These are phyloP conservation scores for Annona cherimola DNA, from an alignment of 164 flowering plant species.

Conservation along the genomic window DNA sequence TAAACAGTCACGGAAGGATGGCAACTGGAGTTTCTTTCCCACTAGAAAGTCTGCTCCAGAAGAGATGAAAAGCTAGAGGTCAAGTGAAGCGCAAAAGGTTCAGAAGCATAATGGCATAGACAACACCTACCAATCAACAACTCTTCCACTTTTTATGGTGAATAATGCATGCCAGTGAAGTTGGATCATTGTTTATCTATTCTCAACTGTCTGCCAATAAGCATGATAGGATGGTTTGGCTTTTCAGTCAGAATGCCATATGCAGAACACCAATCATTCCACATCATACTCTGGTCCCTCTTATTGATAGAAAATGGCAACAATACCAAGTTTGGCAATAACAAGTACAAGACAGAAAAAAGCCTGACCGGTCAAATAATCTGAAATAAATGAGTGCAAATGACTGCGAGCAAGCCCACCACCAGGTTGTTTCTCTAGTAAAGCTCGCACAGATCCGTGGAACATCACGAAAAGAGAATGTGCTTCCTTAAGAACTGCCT, in stretches of 20 bases:
- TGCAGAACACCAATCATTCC: neutral
- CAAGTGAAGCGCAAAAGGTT: constrained; percentile 1
- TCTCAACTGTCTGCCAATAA: neutral
- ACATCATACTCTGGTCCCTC: neutral
- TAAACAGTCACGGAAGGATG: constrained; percentile 81
- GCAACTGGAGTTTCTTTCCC: constrained; percentile 84
- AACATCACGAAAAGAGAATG: constrained; percentile 92
- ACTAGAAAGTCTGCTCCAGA: constrained; percentile 77
- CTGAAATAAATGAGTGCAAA: constrained; percentile 74
- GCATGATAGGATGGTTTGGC: neutral
- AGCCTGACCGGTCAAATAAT: constrained; percentile 75
- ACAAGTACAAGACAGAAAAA: constrained; percentile 1
- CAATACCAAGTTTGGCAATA: neutral
- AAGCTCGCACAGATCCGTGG: constrained; percentile 74
- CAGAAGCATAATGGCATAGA: neutral
- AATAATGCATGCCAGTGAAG: neutral
- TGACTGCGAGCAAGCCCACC: constrained; percentile 70
- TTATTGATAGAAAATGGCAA: neutral
- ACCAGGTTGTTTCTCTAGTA: constrained; percentile 81
- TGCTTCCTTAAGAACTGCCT: constrained; percentile 75
- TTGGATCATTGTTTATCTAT: neutral
- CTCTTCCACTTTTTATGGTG: neutral
- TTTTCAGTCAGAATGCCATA: neutral
- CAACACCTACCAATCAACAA: too few species aligned
- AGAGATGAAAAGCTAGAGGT: constrained; percentile 14